Base-by-base conservation (phyloP, 148 eudicot species). In the Talinum fruticosum region DNA sequence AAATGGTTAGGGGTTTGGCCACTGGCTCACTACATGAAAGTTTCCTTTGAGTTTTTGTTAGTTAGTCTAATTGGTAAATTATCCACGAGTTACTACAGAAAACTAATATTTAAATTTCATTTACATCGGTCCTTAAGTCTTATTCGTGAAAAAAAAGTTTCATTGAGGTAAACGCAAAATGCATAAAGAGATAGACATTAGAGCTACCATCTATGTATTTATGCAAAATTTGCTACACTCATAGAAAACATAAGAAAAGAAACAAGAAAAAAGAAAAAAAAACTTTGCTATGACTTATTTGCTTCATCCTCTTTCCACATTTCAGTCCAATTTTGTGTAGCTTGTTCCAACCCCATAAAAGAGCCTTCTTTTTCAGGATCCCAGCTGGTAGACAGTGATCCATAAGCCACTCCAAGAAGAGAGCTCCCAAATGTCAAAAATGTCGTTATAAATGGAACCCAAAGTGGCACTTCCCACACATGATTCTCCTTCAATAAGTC, bases 321-420 rank as follows among this genome's bases (percentile, higher is more conserved):
- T 73, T 89, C 90, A 73, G n/a, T 84, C 98, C 96, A 95, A 83
- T 92, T 95, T 59, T 71, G 72, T 69, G 85, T 82, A 54, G 88
- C 91, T 87, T 95, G 87, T 72, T 92, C 89, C 47, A 95, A 82
- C 64, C 97, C 97, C 8, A 94, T 83, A 44, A 91, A 24, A 0
- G 96, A 90, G 0, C 98, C 94, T 61, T 91, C 74, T 26, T 71
- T 82, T 36, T 90, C 88, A 14, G 79, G 66, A 69, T 95, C 91
- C 96, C 86, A 90, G 45, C 97, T 95, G 14, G 98, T 85, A 6
- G 98, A 95, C 41, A 95, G 75, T 26, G 94, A 85, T 1, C 98
- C 92, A 78, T 86, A 88, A 66, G 89, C 94, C 79, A 89, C 83
- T 53, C 98, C 98, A 73, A 94, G 88, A 8, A 90, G 81, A 38